Evolutionary conservation across 306 rosid species (phyloP).

Genomic region (Astragalus membranaceus): DNA sequence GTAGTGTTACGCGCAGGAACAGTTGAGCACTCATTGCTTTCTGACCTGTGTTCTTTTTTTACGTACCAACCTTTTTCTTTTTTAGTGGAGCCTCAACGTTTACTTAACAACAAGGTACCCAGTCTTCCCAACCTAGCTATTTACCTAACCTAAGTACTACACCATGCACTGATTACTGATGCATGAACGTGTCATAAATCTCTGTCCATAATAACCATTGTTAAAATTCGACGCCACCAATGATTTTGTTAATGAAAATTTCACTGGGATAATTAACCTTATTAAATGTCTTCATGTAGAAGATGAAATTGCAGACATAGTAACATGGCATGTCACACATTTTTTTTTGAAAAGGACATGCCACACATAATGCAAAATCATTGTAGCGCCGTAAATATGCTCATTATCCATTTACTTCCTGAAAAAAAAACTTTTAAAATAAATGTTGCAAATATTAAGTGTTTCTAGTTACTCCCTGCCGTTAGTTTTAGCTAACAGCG

Average conservation of each 20-base stretch:
- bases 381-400: too few relatives aligned
- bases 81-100: slow-evolving; percentile 7
- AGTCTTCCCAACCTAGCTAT: slow-evolving; percentile 2
- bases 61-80: neutral
- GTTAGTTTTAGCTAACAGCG: too few relatives aligned
- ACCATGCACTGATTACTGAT: slow-evolving; percentile 28
- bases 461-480: too few relatives aligned
- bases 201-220: neutral
- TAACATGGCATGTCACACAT: neutral
- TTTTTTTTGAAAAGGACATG: neutral
- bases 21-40: neutral
- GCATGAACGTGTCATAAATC: slow-evolving; percentile 14
- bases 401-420: too few relatives aligned
- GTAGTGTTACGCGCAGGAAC: neutral
- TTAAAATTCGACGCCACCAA: too few relatives aligned
- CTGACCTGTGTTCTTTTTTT: neutral
- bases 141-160: slow-evolving; percentile 20
- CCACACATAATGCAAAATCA: neutral
- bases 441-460: too few relatives aligned
- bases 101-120: slow-evolving; percentile 23
- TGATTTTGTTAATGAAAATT: too few relatives aligned
- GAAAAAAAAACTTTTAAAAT: too few relatives aligned
- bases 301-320: neutral
- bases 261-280: too few relatives aligned
- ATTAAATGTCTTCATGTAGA: too few relatives aligned